Base-by-base conservation (phyloP, 352 stramenopile species). In the Globisporangium rhizosaccharum region DNA sequence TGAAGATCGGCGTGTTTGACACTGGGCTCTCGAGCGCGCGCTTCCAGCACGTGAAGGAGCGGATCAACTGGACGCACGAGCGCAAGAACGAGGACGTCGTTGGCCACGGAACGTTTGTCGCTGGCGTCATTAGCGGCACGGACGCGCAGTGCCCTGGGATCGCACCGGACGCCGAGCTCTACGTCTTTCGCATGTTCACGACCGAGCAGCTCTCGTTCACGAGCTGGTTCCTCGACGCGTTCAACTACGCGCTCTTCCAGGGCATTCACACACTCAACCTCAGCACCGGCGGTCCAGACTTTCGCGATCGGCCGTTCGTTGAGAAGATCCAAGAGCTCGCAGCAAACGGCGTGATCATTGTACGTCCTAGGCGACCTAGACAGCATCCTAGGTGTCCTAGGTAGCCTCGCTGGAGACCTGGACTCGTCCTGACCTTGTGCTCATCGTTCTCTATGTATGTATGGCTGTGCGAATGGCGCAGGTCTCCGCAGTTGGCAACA, bases 171-270 rank as follows among this genome's bases (percentile, higher is more conserved):
- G 77, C 79, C 12, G 70, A 90, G 45, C 59, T 96, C 28, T 88
- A 82, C 36, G 73, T 93, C 36, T 96, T 95, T 20, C 76, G 83
- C 25, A 90, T 94, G 59, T 96, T 96, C 67, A 95, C 82, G 9
- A 76, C 69, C n/a, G 70, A 91, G 15, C 85, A 93, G 55, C 65
- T 94, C 33, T 92, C 83, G 26, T 96, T 94, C 59, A 96, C 88
- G 26, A 92, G 87, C 14, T 96, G 87, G 88, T 95, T 95, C 65
- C 72, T 96, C 4, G 88, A 96, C 54, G 88, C 87, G 7, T 94
- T 96, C 66, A 96, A 96, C 59, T 96, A 94, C 62, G 82, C 86
- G 18, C 57, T 96, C 6, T 92, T 85, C 51, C 73, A 82, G 33
- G 59, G 69, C 11, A 76, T 96, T 28, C 71, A 96, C 37, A 72